Conservation (phyloP, 305 asterid species). For the Fraxinus floribunda region DNA sequence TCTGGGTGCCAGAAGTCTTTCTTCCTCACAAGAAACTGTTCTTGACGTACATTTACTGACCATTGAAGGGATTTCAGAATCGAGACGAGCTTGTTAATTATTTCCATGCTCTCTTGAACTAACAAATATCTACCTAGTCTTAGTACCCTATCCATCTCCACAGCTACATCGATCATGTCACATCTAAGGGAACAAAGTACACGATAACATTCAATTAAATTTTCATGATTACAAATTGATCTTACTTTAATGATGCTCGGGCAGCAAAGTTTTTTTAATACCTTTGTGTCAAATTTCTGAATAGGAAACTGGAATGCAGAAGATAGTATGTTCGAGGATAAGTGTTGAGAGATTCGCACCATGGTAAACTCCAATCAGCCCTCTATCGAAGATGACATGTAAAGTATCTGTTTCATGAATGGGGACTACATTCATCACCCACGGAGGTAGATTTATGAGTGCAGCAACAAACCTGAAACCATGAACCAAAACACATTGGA, state of each 20-base stretch:
- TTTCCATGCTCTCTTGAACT: constrained; percentile 67
- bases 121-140: constrained; percentile 79
- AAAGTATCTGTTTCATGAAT: constrained; percentile 64
- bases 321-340: constrained; percentile 89
- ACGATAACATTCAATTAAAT: background rate
- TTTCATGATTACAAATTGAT: background rate
- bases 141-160: constrained; percentile 78
- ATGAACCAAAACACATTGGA: constrained; percentile 28
- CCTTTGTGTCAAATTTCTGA: constrained; percentile 68
- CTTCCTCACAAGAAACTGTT: constrained; percentile 77
- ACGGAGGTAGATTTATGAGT: too few species aligned
- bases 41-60: constrained; percentile 59
- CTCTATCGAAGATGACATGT: constrained; percentile 68
- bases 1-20: constrained; percentile 83
- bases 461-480: too few species aligned
- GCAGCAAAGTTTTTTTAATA: constrained; percentile 15
- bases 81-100: constrained; percentile 46
- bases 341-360: constrained; percentile 90
- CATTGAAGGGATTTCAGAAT: constrained; percentile 72
- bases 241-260: background rate
- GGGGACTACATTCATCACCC: too few species aligned
- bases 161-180: constrained; percentile 60
- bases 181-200: constrained; percentile 51
- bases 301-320: constrained; percentile 78
- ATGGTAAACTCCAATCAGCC: constrained; percentile 80